These are phyloP conservation scores for Starmerella asiatica DNA, from an alignment of 805 yeast genomes.

Conservation along the genomic window DNA sequence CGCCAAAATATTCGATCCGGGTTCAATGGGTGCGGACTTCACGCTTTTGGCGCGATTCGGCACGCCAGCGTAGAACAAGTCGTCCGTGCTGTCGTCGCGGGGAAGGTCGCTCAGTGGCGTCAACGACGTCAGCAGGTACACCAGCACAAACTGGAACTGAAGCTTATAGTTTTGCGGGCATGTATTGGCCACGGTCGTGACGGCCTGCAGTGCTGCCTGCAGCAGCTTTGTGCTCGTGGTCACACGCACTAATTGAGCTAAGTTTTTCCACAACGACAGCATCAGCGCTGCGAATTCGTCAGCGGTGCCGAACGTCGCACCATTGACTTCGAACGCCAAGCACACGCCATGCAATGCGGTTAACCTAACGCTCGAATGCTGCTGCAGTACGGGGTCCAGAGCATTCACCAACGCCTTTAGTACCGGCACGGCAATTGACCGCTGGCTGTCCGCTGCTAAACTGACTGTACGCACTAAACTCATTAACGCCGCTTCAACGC, in stretches of 20 bases:
- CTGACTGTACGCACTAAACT: constrained; percentile 16
- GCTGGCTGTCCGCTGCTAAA: not conserved
- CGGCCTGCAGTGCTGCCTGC: constrained; percentile 61
- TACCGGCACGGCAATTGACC: not conserved
- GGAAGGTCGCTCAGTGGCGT: constrained; percentile 29
- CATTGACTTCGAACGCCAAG: constrained; percentile 71
- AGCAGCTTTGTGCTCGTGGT: constrained; percentile 56
- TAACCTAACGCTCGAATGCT: constrained; percentile 58
- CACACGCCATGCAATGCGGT: constrained; percentile 66
- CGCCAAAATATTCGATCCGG: constrained; percentile 19
- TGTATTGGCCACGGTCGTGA: constrained; percentile 56
- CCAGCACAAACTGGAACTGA: constrained; percentile 52
- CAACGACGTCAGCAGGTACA: constrained; percentile 29
- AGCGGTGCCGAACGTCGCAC: constrained; percentile 46
- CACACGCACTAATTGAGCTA: constrained; percentile 62
- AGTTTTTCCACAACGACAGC: constrained; percentile 69
- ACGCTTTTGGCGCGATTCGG: constrained; percentile 39
- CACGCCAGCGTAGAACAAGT: constrained; percentile 30
- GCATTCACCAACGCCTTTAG: constrained; percentile 35
- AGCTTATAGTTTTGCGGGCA: constrained; percentile 53
- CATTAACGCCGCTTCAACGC: constrained; percentile 42
- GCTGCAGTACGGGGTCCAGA: constrained; percentile 26
- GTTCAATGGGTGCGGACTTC: constrained; percentile 33
- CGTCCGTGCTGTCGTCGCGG: constrained; percentile 28
- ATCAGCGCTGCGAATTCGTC: constrained; percentile 53